Conservation (phyloP, 768 basidiomycete species). For the Russula earlei region DNA sequence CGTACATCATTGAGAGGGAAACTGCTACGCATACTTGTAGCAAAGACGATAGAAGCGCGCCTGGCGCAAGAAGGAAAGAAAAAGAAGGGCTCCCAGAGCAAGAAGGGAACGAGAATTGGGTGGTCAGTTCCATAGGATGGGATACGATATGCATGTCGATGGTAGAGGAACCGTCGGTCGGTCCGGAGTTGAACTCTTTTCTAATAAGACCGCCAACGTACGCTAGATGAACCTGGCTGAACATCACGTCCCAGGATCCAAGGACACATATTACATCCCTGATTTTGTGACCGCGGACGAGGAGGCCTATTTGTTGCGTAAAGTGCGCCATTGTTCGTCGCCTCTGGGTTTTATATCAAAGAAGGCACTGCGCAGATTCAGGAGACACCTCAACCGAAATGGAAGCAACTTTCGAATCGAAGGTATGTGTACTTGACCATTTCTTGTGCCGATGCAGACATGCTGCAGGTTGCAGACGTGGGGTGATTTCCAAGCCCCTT, state of each 20-base stretch:
- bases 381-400: constrained; percentile 70
- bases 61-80: constrained; percentile 7
- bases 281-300: constrained; percentile 67
- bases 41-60: constrained; percentile 1
- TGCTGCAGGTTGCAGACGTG: constrained; percentile 56
- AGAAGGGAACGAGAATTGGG: neutral
- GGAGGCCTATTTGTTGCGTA: constrained; percentile 67
- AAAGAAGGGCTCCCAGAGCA: constrained; percentile 9
- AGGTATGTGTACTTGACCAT: constrained; percentile 35
- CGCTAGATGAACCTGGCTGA: neutral
- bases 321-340: constrained; percentile 37
- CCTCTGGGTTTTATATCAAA: neutral
- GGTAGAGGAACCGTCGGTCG: neutral
- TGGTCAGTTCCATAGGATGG: neutral
- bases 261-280: constrained; percentile 59
- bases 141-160: too few relatives aligned
- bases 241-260: constrained; percentile 24
- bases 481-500: constrained; percentile 37
- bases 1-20: neutral
- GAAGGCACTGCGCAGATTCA: constrained; percentile 45
- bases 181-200: constrained; percentile 3
- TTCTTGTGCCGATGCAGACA: neutral
- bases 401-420: constrained; percentile 68
- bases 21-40: neutral
- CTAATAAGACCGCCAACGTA: neutral